Base-by-base conservation (phyloP, 2,329 filamentous ascomycete genomes). In the Xylaria digitata region DNA sequence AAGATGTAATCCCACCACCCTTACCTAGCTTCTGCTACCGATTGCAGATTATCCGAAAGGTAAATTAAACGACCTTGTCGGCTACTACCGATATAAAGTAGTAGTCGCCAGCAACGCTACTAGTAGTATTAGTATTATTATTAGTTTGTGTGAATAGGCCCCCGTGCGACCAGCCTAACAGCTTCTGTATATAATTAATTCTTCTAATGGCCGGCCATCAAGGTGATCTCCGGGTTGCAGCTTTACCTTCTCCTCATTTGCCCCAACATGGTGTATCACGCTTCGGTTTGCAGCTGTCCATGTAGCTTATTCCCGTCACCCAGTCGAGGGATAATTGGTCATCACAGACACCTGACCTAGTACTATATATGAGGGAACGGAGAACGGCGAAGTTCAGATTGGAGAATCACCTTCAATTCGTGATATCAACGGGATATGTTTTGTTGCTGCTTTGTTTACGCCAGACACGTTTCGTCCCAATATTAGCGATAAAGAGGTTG, bases 271-370 rank as follows among this genome's bases (percentile, higher is more conserved):
- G 8, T 57, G 46, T 63, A 54, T 58, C 49, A 49, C 52, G 23
- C 56, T 61, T 61, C 48, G 45, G 50, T 56, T 62, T 63, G 67
- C 61, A 67, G 57, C 65, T 68, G 60, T 70, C 67, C 68, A 40
- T 68, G 65, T 60, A 64, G 66, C 63, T 67, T 63, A 63, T 69
- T 68, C 58, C 69, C 72, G 70, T 70, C 8, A 6, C 34, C 34
- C 11, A 68, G 50, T 43, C 55, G 58, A 61, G 42, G 34, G 19
- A 61, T 66, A 65, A 57, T 63, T 59, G 65, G 64, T 65, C 63
- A 61, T 55, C 56, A 53, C 65, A 61, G 63, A 19, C 40, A 37
- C 26, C 19, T 26, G 13, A 37, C 26, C 19, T 19, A 19, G 15
- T 45, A n/a, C n/a, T n/a, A n/a, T n/a, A 32, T 30, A 34, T 19